Evolutionary conservation across 73 alveolate species (phyloP).

Genomic region (Paramecium sexaurelia): DNA sequence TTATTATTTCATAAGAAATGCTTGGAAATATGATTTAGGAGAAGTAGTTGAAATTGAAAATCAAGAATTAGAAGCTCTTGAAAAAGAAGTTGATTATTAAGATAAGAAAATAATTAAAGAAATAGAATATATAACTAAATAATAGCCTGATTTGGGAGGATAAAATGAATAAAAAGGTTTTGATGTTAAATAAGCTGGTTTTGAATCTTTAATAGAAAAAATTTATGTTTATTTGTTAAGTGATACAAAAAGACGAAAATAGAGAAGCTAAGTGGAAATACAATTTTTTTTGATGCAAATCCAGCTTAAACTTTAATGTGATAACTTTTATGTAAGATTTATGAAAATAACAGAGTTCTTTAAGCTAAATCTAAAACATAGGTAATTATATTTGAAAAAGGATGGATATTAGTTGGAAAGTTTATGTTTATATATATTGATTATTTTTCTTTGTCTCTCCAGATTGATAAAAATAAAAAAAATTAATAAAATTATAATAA

Average conservation of each 20-base stretch:
- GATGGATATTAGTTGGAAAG: conserved; percentile 27
- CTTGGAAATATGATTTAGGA: conserved; percentile 51
- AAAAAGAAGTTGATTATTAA: conserved; percentile 54
- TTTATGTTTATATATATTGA: conserved; percentile 27
- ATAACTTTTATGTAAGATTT: not conserved
- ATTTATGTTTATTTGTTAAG: not conserved
- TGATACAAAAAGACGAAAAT: not conserved
- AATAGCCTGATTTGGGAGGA: not conserved
- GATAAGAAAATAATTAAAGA: conserved; percentile 21
- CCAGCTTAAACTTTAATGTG: conserved; percentile 10
- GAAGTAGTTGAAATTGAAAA: conserved; percentile 59
- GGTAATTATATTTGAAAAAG: conserved; percentile 52
- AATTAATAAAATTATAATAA: not conserved
- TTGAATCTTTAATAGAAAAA: conserved; percentile 35
- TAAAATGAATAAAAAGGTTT: not conserved
- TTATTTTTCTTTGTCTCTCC: not conserved
- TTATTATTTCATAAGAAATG: not conserved
- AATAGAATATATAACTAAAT: conserved; percentile 40
- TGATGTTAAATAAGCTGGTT: conserved; percentile 63
- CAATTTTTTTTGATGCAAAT: not conserved
- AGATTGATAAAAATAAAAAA: not conserved
- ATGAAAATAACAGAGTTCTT: not conserved
- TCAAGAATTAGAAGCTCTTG: conserved; percentile 58
- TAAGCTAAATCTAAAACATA: conserved; percentile 34
- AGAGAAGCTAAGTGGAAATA: conserved; percentile 48